Conservation (phyloP, 2,329 filamentous ascomycete genomes). For the Seiridium unicorne region DNA sequence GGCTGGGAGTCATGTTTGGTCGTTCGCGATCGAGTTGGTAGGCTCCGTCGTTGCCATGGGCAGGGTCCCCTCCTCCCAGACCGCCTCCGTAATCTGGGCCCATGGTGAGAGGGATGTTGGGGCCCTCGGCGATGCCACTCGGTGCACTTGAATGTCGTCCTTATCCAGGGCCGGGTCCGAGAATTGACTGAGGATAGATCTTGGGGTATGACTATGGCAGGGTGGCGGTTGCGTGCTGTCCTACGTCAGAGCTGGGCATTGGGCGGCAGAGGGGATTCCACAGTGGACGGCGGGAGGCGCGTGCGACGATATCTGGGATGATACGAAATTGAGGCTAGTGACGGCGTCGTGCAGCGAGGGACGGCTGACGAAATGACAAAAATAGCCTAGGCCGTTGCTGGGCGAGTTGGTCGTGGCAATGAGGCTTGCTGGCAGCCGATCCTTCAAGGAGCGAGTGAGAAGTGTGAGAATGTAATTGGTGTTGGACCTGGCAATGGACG, state of each 20-base stretch:
- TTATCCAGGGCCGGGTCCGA: slow-evolving; percentile 1
- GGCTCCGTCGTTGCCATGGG: slow-evolving; percentile 26
- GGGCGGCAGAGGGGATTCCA: slow-evolving; percentile 9
- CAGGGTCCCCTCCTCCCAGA: slow-evolving; percentile 27
- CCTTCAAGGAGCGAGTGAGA: background rate
- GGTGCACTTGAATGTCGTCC: background rate
- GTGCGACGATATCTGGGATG: slow-evolving; percentile 1
- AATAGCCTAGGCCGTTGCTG: background rate
- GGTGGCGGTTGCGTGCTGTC: slow-evolving; percentile 10
- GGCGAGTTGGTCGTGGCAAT: background rate
- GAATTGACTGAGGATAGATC: background rate
- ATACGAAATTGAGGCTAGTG: background rate
- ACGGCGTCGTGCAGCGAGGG: slow-evolving; percentile 1
- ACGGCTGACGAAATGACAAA: background rate
- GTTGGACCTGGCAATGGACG: slow-evolving; percentile 1
- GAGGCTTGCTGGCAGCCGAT: background rate
- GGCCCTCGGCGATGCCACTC: slow-evolving; percentile 3
- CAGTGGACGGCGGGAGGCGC: slow-evolving; percentile 1
- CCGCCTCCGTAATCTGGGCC: slow-evolving; percentile 32
- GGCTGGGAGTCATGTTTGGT: slow-evolving; percentile 29
- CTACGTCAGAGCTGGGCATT: slow-evolving; percentile 15
- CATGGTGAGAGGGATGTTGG: slow-evolving; percentile 17
- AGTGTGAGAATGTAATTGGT: background rate
- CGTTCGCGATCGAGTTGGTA: slow-evolving; percentile 31
- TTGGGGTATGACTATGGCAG: slow-evolving; percentile 6